A percentile compares a stretch with the other conserved stretches of the same genome.
Conservation (phyloP, 1,139 yeast species). For the Protomyces lactucae-debilis region DNA sequence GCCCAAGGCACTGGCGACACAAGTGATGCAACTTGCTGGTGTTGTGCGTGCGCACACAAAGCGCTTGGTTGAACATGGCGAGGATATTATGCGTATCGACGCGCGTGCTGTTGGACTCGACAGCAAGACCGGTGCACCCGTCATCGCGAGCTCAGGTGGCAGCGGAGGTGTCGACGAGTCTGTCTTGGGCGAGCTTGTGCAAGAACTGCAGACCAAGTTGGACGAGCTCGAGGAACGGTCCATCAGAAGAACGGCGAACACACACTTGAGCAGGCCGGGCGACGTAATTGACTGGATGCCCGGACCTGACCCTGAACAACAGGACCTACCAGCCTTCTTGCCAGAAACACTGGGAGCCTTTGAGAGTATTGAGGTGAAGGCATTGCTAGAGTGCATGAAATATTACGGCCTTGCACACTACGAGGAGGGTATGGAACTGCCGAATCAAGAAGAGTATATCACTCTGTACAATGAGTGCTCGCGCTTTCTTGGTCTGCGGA, state of each 20-base stretch:
- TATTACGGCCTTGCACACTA: conserved; percentile 20
- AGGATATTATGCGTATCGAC: conserved; percentile 25
- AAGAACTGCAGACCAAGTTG: conserved; percentile 17
- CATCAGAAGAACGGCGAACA: conserved; percentile 15
- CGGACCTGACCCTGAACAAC: conserved; percentile 12
- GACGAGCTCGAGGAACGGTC: conserved; percentile 25
- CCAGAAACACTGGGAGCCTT: conserved; percentile 9
- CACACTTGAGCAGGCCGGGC: not conserved
- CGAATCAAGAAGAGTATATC: conserved; percentile 3
- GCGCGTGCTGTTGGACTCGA: conserved; percentile 15
- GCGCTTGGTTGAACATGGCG: conserved; percentile 20
- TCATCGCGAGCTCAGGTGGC: not conserved
- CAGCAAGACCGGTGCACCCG: conserved; percentile 8
- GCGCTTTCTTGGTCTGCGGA: conserved; percentile 17
- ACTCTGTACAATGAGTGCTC: conserved; percentile 16
- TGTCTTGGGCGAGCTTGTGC: conserved; percentile 14
- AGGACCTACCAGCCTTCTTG: conserved; percentile 7
- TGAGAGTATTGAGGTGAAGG: not conserved
- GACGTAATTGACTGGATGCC: conserved; percentile 26
- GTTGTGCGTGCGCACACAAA: conserved; percentile 12
- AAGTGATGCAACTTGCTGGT: conserved; percentile 8
- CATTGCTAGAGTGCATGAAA: conserved; percentile 15
- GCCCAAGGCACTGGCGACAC: conserved; percentile 5
- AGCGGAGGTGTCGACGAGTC: conserved; percentile 1
- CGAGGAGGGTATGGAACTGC: conserved; percentile 21